Evolutionary conservation across 805 yeast species (phyloP), one percentile per base, ranked within the genome.

Genomic region (Starmerella bombicola): DNA sequence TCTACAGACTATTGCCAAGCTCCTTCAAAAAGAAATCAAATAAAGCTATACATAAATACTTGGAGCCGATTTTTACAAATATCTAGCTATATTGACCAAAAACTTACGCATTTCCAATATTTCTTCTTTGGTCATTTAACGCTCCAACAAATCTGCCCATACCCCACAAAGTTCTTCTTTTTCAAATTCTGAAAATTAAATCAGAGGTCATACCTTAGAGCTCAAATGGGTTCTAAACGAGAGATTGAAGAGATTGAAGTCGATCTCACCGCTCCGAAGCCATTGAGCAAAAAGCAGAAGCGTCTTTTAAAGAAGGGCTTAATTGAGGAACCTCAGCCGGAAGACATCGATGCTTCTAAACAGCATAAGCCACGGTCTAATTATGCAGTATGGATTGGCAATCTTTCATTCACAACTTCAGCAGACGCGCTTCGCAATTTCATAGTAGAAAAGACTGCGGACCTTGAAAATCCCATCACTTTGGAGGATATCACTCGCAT

Each of bases 361-460:
- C 40, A 55, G 46, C 51, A 43, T 19, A 42, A 46, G 28, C 46
- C 46, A 13, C 41, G 42, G 5, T 44, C 56, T 4, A 55, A 55
- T 13, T 53, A 35, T 55, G 93, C 93, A 33, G 91, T 85, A 26
- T 91, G 98, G 98, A 73, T 91, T 35, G 98, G 98, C 32, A 91
- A 91, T 58, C 62, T 91, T 48, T 70, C 95, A 0, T 91, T 79
- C 54, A 91, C 82, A 38, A 83, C 95, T 4, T 68, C 77, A 0
- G 75, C 71, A 51, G 88, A 80, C 26, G 93, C 85, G 48, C 55
- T 91, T 25, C 64, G 65, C 12, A 68, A 76, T 40, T 84, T 80
- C 49, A 60, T 91, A 6, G 62, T 69, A 1, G 69, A 72, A 8
- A 81, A 78, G 55, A 47, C 57, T 4, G 55, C 58, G 21, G 54